Base-by-base conservation (phyloP, 2,329 filamentous ascomycete species). In the Curvularia hawaiiensis region DNA sequence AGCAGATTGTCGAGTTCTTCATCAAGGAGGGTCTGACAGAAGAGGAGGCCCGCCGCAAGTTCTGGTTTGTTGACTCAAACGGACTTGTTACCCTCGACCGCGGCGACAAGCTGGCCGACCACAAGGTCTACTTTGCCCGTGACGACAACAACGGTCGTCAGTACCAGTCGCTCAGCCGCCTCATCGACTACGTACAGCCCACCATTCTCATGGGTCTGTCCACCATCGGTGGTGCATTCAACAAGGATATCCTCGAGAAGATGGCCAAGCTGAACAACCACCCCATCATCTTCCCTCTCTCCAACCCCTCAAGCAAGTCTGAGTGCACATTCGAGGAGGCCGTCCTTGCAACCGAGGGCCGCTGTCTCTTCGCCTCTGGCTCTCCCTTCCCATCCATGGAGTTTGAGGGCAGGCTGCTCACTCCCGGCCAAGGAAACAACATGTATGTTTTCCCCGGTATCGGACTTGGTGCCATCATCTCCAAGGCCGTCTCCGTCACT, bases 271-370 rank as follows among this genome's bases (percentile, higher is more conserved):
- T 83, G 54, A 92, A 92, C 77, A 86, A 92, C 62, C 84, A 87
- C 62, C 93, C 95, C 61, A 78, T 83, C 73, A 79, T 83, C 71
- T 98, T 99, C 87, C 94, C 94, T 53, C 88, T 99, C 43, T 96
- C 91, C 79, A 98, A 99, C 82, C 95, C 95, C 49, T 88, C 93
- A 50, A 93, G 90, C 79, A 97, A 98, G 83, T 96, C 94, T 9
- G 95, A 99, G 81, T 98, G 95, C 82, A 97, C 92, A 16, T 98
- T 96, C 71, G 93, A 97, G 82, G 90, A 95, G 74, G 95, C 95
- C 16, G 85, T 98, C 71, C 85, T 88, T 71, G 88, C 94, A 88
- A 98, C 94, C 11, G 90, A 98, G 58, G 94, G 94, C 60, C 91
- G 88, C 54, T 92, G 88, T 69, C 87, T 99, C 75, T 99, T 99